Conservation (phyloP, 345 rosid genomes). For the Salix dunnii region DNA sequence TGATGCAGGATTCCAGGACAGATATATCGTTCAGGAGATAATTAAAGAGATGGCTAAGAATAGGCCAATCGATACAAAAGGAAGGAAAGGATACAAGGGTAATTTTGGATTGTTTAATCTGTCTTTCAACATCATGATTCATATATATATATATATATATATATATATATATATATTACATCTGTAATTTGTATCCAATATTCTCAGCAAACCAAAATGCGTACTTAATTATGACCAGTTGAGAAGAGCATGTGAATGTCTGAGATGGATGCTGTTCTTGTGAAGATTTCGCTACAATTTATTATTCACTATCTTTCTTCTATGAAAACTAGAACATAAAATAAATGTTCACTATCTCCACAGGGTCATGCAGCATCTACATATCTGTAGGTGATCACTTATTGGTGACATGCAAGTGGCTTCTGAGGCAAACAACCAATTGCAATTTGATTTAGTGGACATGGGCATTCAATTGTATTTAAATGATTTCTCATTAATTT, state of each 20-base stretch:
- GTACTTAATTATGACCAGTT: background rate
- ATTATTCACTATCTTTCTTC: background rate
- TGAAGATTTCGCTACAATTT: background rate
- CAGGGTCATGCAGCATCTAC: background rate
- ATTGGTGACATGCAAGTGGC: background rate
- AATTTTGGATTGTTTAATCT: conserved; percentile 4
- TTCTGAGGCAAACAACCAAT: background rate
- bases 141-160: too few relatives aligned
- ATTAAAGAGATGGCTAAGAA: conserved; percentile 97
- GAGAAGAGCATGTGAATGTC: background rate
- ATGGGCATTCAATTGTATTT: background rate
- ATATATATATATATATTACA: too few relatives aligned
- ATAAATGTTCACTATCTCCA: background rate
- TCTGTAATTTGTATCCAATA: background rate
- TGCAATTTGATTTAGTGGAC: background rate
- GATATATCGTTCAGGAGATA: conserved; percentile 90
- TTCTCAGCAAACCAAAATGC: background rate
- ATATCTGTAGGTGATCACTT: background rate
- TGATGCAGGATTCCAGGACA: conserved; percentile 96
- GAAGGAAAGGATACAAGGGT: conserved; percentile 87
- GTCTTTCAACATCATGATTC: too few relatives aligned
- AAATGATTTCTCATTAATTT: background rate
- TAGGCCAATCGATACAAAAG: conserved; percentile 85
- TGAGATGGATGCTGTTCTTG: background rate
- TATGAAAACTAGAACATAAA: too few relatives aligned